phyloP scores from a whole-genome alignment of 768 basidiomycete genomes.

The Thelephora aurantiotincta region DNA sequence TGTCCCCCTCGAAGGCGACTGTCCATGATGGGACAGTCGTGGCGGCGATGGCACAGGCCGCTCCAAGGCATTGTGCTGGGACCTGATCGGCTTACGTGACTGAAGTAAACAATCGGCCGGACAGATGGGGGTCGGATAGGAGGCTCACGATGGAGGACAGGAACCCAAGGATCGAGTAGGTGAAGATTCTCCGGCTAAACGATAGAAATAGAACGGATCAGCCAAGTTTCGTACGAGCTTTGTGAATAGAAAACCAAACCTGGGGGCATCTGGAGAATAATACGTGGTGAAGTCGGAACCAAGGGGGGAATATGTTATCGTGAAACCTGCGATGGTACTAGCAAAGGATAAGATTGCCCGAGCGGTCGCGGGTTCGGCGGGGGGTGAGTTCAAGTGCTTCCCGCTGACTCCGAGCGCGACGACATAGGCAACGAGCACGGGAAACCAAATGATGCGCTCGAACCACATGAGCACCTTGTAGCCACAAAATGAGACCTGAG shows the following conservation, averaged over 20 bases:
- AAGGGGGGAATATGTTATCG: slow-evolving; percentile 45
- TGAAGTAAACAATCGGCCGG: slow-evolving; percentile 1
- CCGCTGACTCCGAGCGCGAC: slow-evolving; percentile 64
- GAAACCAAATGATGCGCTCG: slow-evolving; percentile 65
- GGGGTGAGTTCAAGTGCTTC: slow-evolving; percentile 41
- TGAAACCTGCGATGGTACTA: slow-evolving; percentile 59
- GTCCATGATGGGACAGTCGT: slow-evolving; percentile 42
- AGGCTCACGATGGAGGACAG: slow-evolving; percentile 41
- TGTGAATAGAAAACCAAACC: slow-evolving; percentile 24
- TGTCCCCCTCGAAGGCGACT: slow-evolving; percentile 34
- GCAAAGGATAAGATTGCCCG: slow-evolving; percentile 46
- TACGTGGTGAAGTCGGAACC: slow-evolving; percentile 70
- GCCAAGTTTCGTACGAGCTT: too few relatives aligned
- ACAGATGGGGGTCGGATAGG: slow-evolving; percentile 18
- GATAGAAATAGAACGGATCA: neutral
- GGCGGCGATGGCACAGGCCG: slow-evolving; percentile 47
- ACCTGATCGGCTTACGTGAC: slow-evolving; percentile 13
- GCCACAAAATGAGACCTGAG: slow-evolving; percentile 51
- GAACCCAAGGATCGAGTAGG: slow-evolving; percentile 53
- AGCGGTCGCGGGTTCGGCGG: slow-evolving; percentile 39
- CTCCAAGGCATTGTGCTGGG: slow-evolving; percentile 43
- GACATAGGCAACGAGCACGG: slow-evolving; percentile 59
- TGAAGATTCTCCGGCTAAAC: slow-evolving; percentile 42
- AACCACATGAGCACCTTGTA: slow-evolving; percentile 52
- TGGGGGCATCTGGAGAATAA: slow-evolving; percentile 40